phyloP scores from a whole-genome alignment of 176 grass and related monocot species.

The Ensete glaucum region DNA sequence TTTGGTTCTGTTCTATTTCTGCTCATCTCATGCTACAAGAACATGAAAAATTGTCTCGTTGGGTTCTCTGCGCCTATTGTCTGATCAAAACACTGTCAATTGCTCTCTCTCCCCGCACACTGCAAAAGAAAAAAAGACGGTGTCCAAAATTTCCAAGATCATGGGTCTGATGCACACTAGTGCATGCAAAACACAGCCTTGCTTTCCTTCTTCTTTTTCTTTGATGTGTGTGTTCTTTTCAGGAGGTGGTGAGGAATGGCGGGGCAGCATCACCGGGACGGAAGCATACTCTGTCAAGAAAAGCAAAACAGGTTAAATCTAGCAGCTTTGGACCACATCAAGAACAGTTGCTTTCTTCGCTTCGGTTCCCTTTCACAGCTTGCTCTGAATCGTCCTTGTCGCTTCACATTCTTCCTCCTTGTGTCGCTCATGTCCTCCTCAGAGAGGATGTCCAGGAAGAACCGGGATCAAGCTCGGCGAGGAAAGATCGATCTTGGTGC shows the following conservation, averaged over 20 bases:
- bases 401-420: background rate
- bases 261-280: slow-evolving; percentile 58
- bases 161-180: slow-evolving; percentile 7
- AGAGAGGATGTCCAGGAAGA: slow-evolving; percentile 1
- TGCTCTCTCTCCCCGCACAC: slow-evolving; percentile 14
- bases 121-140: background rate
- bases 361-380: slow-evolving; percentile 7
- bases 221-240: slow-evolving; percentile 9
- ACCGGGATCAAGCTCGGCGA: slow-evolving; percentile 3
- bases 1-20: slow-evolving; percentile 16
- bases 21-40: background rate
- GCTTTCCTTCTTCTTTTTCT: slow-evolving; percentile 12
- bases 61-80: slow-evolving; percentile 11
- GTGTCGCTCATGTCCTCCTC: background rate
- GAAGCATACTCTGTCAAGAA: slow-evolving; percentile 66
- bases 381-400: slow-evolving; percentile 31
- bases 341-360: slow-evolving; percentile 11
- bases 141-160: background rate
- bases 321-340: background rate
- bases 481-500: slow-evolving; percentile 47
- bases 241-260: slow-evolving; percentile 26
- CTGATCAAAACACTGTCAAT: background rate
- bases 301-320: slow-evolving; percentile 66
- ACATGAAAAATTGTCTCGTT: background rate
- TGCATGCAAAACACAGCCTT: slow-evolving; percentile 18